A percentile compares a stretch with the other conserved stretches of the same genome.
Conservation (phyloP, 129 eudicot genomes). For the Ambrosia trifida region DNA sequence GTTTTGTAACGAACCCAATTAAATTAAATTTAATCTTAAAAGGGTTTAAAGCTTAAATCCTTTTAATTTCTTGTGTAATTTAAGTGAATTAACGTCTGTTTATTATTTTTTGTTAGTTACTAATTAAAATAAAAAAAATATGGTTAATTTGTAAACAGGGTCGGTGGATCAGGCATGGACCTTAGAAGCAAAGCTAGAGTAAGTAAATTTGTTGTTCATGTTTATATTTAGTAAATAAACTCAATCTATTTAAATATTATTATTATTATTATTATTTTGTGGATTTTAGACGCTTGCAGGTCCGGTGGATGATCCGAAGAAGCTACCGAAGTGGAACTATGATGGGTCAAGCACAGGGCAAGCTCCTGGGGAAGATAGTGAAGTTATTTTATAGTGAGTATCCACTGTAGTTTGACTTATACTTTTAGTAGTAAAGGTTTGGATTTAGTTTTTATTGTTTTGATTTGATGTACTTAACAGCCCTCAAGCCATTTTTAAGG, state of each 20-base stretch:
- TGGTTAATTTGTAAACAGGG: constrained; percentile 49
- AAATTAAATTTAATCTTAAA: not conserved
- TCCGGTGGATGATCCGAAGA: constrained; percentile 57
- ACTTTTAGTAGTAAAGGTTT: not conserved
- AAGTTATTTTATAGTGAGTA: constrained; percentile 82
- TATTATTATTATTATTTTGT: not conserved
- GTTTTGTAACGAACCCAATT: constrained; percentile 12
- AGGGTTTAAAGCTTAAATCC: too few relatives aligned
- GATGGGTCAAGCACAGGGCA: constrained; percentile 94
- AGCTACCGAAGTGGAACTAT: constrained; percentile 91
- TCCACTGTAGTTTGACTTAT: not conserved
- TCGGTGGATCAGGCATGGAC: constrained; percentile 89
- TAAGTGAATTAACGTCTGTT: not conserved
- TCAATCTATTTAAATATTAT: not conserved
- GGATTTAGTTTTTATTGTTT: not conserved
- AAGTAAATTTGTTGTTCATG: not conserved
- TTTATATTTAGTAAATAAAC: not conserved
- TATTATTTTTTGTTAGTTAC: not conserved
- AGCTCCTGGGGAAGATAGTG: constrained; percentile 94
- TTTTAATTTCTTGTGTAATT: too few relatives aligned
- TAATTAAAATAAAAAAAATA: constrained; percentile 16
- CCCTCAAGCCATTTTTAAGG: constrained; percentile 22
- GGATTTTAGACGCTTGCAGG: constrained; percentile 59
- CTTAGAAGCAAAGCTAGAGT: constrained; percentile 94
- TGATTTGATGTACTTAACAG: constrained; percentile 31